Evolutionary conservation across 2,329 filamentous ascomycete species (phyloP), one percentile per base, ranked within the genome.

Genomic region (Teratosphaeria gauchensis): DNA sequence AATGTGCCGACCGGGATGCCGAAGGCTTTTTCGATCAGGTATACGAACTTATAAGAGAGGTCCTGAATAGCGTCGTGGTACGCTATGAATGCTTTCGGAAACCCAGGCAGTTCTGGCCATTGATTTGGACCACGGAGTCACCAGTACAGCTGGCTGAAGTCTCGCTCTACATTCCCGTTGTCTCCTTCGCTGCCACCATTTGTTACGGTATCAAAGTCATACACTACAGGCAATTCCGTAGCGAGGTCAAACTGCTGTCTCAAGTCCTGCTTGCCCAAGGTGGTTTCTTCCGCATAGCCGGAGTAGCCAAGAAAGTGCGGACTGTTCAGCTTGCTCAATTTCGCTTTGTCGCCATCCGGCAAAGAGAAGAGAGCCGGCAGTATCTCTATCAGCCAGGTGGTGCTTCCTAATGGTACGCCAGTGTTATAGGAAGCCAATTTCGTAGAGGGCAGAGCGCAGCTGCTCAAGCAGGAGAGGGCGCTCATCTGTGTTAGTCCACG

Each of bases 261-360:
- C 19, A 74, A 70, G 65, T 86, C 83, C 14, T 70, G 64, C 56
- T 72, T 70, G 0, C 81, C 80, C 0, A 80, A 78, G 1, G 84
- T 86, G 0, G 72, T 81, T 67, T 85, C 83, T 28, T 78, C 73
- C 0, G 82, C 82, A 19, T 77, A 76, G 0, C 74, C 77, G 61
- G 80, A 82, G 66, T 84, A 85, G 0, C 83, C 83, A 2, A 86
- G 72, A 58, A 86, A 84, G 65, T 84, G 82, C 9, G 82, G 81
- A 1, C 80, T 84, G 30, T 83, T 80, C 30, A 75, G 69, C 19
- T 82, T 71, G 0, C 76, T 76, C 9, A 81, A 67, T 1, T 64
- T 63, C 0, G 67, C 65, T 58, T 82, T 82, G 5, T 69, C 66
- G 2, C 65, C 61, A 0, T 64, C 55, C 0, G 74, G 62, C 1